Base-by-base conservation (phyloP, 2,329 filamentous ascomycete genomes). In the Nannizzia gypsea region DNA sequence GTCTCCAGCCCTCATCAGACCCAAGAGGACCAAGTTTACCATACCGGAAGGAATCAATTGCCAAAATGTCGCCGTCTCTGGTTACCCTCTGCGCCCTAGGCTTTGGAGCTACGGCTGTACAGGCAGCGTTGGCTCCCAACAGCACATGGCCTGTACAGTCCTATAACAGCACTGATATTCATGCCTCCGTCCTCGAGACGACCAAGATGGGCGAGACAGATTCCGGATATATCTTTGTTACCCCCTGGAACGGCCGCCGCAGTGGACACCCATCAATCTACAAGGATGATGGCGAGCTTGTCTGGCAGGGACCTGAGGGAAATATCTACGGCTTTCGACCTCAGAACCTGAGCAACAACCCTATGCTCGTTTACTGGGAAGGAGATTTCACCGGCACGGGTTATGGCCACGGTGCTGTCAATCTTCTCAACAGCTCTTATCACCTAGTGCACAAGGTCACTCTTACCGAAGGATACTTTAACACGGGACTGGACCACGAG, bases 301-400 rank as follows among this genome's bases (percentile, higher is more conserved):
- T 74, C 31, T 74, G 72, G 56, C 66, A 73, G 56, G 70, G 71
- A 1, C 71, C 70, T 1, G 64, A 70, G 17, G 68, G 67, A 3
- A 66, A 67, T 57, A 73, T 71, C 60, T 59, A 31, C 31, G 34
- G 26, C 1, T 69, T 74, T 64, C 68, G 64, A 60, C 67, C 71
- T 0, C 72, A 74, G 63, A 66, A 64, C 28, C 64, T 73, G n/a
- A 67, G 67, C 58, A 69, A 68, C 13, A 36, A 67, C 15, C 67
- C 69, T 42, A 71, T 73, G 20, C 64, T 74, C 52, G 73, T 69
- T 20, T 74, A 71, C 63, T 74, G 71, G 71, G 67, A 68, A 22
- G 71, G 71, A 0, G 56, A 69, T 20, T 66, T 68, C 62, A 65
- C 64, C 26, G 67, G 17, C 66, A 36, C 5, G 26, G 63, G 63